Conservation (phyloP, 2,329 filamentous ascomycete genomes). For the Pseudocercospora vitis region DNA sequence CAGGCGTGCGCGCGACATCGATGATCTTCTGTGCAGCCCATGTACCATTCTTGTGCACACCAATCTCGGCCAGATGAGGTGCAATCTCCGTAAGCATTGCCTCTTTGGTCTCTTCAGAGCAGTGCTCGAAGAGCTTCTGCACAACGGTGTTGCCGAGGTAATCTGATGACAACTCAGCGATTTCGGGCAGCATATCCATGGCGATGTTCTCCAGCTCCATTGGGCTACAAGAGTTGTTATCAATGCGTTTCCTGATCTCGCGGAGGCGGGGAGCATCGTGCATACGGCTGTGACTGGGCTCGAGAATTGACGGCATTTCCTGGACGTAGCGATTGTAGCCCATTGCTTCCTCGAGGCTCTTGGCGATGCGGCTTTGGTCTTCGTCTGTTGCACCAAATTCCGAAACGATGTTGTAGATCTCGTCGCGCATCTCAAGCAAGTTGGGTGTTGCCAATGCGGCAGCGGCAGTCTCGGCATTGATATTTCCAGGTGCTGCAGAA, state of each 20-base stretch:
- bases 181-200: slow-evolving; percentile 91
- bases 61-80: slow-evolving; percentile 92
- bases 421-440: slow-evolving; percentile 73
- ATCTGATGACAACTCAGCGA: slow-evolving; percentile 90
- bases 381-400: slow-evolving; percentile 85
- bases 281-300: slow-evolving; percentile 82
- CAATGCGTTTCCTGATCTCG: slow-evolving; percentile 95
- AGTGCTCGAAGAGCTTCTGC: slow-evolving; percentile 96
- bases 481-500: slow-evolving; percentile 35
- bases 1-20: slow-evolving; percentile 82
- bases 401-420: slow-evolving; percentile 81
- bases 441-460: slow-evolving; percentile 67
- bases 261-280: slow-evolving; percentile 93
- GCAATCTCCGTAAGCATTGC: slow-evolving; percentile 86
- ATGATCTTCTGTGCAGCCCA: slow-evolving; percentile 99
- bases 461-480: slow-evolving; percentile 48
- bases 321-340: slow-evolving; percentile 69
- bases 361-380: slow-evolving; percentile 70
- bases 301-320: slow-evolving; percentile 85
- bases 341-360: slow-evolving; percentile 74
- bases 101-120: slow-evolving; percentile 85
- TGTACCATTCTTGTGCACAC: slow-evolving; percentile 97
- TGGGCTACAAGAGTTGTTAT: slow-evolving; percentile 84
- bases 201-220: slow-evolving; percentile 91
- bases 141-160: slow-evolving; percentile 99